Base-by-base conservation (phyloP, 805 yeast genomes). In the Yamadazyma laniorum region DNA sequence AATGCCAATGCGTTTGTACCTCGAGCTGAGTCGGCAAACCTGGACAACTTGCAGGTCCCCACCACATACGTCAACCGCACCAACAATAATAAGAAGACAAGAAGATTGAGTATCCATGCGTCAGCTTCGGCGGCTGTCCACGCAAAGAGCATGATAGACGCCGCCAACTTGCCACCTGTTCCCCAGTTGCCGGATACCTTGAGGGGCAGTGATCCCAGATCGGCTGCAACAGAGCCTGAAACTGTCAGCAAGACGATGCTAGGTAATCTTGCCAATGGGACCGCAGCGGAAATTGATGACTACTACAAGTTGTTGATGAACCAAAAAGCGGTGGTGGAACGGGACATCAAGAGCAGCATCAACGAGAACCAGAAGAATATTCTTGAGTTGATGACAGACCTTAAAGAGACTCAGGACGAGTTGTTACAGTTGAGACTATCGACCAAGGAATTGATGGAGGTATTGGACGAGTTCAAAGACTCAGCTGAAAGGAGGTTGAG, bases 281-380 rank as follows among this genome's bases (percentile, higher is more conserved):
- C 83, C 5, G 91, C 90, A 2, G 59, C 77, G 1, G 85, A 81
- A 43, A 82, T 86, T 23, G 89, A 85, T 49, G 78, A 75, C 38
- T 84, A 83, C 58, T 78, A 81, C 42, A 71, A 76, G 14, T 73
- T 71, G 36, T 62, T 85, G 45, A 51, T 59, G 2, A 63, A 67
- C 28, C 68, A 82, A 47, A 73, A 77, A 27, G 55, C 62, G 3
- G 56, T 71, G 30, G 74, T 84, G 27, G 74, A 74, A 14, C 63
- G 64, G 18, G 85, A 81, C 43, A 76, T 83, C 34, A 80, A 80
- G 49, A 58, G 58, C 21, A 75, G 75, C 36, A 75, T 85, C 19
- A 72, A 78, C 48, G 75, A 75, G 53, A 84, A 85, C 27, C 84
- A 77, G 49, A 75, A 73, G 46, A 78, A 77, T 47, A 77, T 82